phyloP scores from a whole-genome alignment of 345 rosid species.

The Gossypium longicalyx region DNA sequence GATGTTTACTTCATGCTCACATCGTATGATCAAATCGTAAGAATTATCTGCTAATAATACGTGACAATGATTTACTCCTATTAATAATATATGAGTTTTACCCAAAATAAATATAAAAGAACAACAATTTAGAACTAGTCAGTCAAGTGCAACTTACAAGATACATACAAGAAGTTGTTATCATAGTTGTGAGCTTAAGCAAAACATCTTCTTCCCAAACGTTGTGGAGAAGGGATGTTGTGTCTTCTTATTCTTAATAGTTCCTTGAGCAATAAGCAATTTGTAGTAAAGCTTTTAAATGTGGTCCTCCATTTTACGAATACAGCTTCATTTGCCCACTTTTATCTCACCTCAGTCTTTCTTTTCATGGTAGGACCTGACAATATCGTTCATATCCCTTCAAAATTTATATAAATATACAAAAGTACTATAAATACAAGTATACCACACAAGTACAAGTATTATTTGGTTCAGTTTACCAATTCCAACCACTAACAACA shows the following conservation, averaged over 20 bases:
- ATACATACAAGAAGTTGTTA: not conserved
- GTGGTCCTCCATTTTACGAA: conserved; percentile 15
- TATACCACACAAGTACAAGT: no score
- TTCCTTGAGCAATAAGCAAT: not conserved
- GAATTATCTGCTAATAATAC: no score
- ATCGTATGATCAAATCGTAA: no score
- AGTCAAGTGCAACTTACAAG: not conserved
- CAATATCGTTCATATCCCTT: not conserved
- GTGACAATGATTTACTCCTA: no score
- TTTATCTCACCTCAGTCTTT: conserved; percentile 10
- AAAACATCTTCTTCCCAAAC: not conserved
- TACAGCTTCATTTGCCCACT: conserved; percentile 3
- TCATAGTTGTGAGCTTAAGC: not conserved
- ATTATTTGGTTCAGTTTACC: not conserved
- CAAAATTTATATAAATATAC: no score
- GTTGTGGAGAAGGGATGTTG: not conserved
- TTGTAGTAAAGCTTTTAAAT: not conserved
- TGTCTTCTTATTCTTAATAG: not conserved
- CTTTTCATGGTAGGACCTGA: not conserved
- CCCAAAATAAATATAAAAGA: no score
- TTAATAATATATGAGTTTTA: no score
- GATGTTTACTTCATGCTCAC: no score
- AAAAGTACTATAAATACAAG: no score
- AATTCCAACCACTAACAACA: not conserved
- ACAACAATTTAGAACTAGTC: no score